Base-by-base conservation (phyloP, 2,329 filamentous ascomycete genomes). In the Fusarium citri region DNA sequence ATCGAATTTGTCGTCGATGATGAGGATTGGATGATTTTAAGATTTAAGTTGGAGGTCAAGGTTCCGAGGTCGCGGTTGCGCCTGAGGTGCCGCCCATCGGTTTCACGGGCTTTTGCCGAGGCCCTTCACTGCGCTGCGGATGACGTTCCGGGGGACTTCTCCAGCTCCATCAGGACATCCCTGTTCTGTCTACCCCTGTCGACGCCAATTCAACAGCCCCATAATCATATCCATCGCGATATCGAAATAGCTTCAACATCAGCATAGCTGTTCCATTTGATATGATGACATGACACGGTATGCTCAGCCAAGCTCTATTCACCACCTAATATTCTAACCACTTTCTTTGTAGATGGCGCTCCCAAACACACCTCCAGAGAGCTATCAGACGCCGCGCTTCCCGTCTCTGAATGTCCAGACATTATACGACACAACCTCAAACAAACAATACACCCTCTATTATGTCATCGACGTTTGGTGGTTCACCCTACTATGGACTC, bases 401-500 rank as follows among this genome's bases (percentile, higher is more conserved):
- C 94, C 94, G 3, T 93, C 92, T 40, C 89, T 98, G 64, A 94
- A 94, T 82, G 91, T 93, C 87, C 89, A 91, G 34, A 78, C 76
- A 25, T 83, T 90, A 15, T 79, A 82, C 69, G 80, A 83, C 63
- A 70, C 76, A 49, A 80, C 77, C 37, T 37, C 79, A 62, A 82
- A 86, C 46, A 81, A 79, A 66, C 69, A 64, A 51, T 86, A 86
- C 64, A 87, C 88, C 40, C 89, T 97, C 72, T 95, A 93, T 83
- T 86, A 91, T 75, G 85, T 93, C 5, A 78, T 81, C 64, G 93
- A 97, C 76, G 92, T 97, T 58, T 95, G 93, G 91, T 91, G 91
- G 69, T 97, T 96, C 79, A 97, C 94, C 2, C 81, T 96, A 18
- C 87, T 91, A 77, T 98, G 94, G 94, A 97, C 94, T 0, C 81